Conservation (phyloP, 1,284 basidiomycete species). For the Lentinula novae-zelandiae region DNA sequence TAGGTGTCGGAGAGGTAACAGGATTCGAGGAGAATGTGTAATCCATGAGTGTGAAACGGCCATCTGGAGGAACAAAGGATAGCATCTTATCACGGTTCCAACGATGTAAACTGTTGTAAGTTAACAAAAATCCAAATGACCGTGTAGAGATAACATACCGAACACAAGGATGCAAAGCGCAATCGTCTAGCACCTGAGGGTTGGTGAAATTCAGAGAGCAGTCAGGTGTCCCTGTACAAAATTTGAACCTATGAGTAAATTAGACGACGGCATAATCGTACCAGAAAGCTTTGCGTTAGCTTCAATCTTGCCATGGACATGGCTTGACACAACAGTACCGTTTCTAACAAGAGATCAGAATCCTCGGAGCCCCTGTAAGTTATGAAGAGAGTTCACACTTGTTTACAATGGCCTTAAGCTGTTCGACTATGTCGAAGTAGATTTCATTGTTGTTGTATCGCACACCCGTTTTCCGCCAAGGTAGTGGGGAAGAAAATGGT, state of each 20-base stretch:
- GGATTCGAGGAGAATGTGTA: slow-evolving; percentile 65
- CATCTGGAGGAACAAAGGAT: slow-evolving; percentile 95
- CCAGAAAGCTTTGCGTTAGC: slow-evolving; percentile 82
- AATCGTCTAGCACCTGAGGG: slow-evolving; percentile 70
- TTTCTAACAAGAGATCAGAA: slow-evolving; percentile 42
- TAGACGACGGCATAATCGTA: slow-evolving; percentile 23
- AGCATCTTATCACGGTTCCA: slow-evolving; percentile 80
- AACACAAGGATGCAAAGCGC: slow-evolving; percentile 89
- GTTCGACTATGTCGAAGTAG: slow-evolving; percentile 89
- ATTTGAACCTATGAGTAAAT: background rate
- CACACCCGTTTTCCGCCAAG: slow-evolving; percentile 87
- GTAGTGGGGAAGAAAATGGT: slow-evolving; percentile 89
- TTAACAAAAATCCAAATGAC: background rate
- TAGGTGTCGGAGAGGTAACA: slow-evolving; percentile 18
- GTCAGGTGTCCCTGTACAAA: slow-evolving; percentile 77
- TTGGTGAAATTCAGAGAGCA: slow-evolving; percentile 81
- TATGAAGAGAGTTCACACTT: slow-evolving; percentile 44
- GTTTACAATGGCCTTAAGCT: slow-evolving; percentile 81
- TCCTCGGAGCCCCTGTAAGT: background rate
- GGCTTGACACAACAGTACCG: slow-evolving; percentile 70
- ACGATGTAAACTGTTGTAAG: slow-evolving; percentile 57
- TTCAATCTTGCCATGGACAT: slow-evolving; percentile 79
- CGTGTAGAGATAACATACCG: slow-evolving; percentile 46
- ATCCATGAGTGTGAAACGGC: slow-evolving; percentile 83
- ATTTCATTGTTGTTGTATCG: slow-evolving; percentile 91